Percentiles rank a stretch among this genome's conserved stretches.
Conservation (phyloP, 192 early-diverging fungal species). For the Linnemannia zychae region DNA sequence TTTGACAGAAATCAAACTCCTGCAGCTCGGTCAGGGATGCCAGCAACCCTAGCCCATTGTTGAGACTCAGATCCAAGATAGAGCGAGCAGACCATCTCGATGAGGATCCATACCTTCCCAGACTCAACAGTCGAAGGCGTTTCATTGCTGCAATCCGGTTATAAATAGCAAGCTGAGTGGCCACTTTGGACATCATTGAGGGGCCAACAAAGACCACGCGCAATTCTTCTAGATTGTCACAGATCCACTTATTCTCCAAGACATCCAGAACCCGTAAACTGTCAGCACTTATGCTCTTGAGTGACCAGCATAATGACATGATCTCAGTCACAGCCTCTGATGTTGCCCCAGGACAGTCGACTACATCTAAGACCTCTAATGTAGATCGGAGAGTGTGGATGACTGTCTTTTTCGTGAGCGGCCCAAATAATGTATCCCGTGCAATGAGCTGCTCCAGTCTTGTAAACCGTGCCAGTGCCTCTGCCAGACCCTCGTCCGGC, state of each 20-base stretch:
- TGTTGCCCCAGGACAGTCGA: conserved; percentile 8
- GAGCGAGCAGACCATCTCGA: conserved; percentile 1
- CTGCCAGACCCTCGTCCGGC: conserved; percentile 1
- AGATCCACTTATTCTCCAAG: conserved; percentile 10
- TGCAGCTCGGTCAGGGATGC: conserved; percentile 15
- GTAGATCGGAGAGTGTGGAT: background rate
- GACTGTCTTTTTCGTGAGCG: background rate
- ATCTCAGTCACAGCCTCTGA: conserved; percentile 19
- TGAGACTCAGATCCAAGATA: conserved; percentile 36
- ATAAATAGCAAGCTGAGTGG: conserved; percentile 20
- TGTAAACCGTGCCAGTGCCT: background rate
- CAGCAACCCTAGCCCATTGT: conserved; percentile 17
- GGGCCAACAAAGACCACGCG: conserved; percentile 32
- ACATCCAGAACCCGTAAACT: conserved; percentile 17
- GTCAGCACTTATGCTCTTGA: conserved; percentile 35
- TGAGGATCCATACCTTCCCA: conserved; percentile 16
- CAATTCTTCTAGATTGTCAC: conserved; percentile 28
- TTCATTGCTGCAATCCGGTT: conserved; percentile 16
- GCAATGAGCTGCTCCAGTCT: conserved; percentile 16
- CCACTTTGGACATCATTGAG: background rate
- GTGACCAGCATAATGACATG: background rate
- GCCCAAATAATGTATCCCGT: conserved; percentile 16
- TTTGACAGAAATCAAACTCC: conserved; percentile 48
- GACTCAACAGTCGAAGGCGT: conserved; percentile 22
- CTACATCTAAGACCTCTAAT: conserved; percentile 24